Evolutionary conservation across 2,329 filamentous ascomycete species (phyloP), one percentile per base, ranked within the genome.

Genomic region (Epichloe aotearoae): DNA sequence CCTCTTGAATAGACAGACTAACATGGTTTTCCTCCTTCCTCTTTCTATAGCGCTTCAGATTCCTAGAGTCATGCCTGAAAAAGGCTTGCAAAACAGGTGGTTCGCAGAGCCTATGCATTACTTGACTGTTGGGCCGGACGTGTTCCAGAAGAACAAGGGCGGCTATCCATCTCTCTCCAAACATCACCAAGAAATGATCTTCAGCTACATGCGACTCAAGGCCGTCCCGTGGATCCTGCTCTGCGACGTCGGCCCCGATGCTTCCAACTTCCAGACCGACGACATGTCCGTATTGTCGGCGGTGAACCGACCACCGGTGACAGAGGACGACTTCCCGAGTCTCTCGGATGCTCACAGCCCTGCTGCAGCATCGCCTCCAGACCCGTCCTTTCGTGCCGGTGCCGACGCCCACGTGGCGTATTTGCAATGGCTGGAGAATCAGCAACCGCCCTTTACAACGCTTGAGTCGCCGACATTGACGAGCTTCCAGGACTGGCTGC

Each of bases 401-500:
- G 53, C 58, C 6, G 70, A 71, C 47, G 60, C 65, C 23, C 69
- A 95, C 63, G 72, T 95, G 30, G 82, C 81, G 4, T 98, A 98
- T 62, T 73, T 98, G 53, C 79, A 84, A 56, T 84, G 93, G 67
- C 71, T 98, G 1, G 89, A 97, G 65, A 77, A 81, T 46, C 86
- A 86, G 52, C 91, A 97, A 62, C 82, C 84, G 8, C 73, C 82
- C 0, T 70, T 75, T 50, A 69, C 70, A 0, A 64, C 65, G 6
- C 66, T 80, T 4, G 77, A 82, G 60, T 70, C 70, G 15, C 65
- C 69, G 2, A 75, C 73, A 1, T 62, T 82, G 51, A 74, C 70
- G 4, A 77, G 70, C 58, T 77, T 82, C 79, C 94, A 98, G 62
- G 93, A 98, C 66, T 98, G 93, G 75, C 75, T 98, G 11, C 93